Conservation (phyloP, 305 asterid species). For the Fraxinus greggii region DNA sequence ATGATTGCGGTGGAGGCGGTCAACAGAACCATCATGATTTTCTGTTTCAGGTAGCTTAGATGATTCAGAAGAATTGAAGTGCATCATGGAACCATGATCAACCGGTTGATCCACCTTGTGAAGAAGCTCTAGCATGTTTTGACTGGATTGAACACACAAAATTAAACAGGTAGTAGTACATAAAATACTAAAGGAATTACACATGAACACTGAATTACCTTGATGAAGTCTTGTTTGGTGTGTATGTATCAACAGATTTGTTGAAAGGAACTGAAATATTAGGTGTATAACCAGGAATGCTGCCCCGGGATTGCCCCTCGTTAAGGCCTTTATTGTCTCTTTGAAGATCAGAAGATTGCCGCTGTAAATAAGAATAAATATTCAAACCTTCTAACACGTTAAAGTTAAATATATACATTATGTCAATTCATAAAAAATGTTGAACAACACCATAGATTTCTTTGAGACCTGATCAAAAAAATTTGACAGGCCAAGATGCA, state of each 20-base stretch:
- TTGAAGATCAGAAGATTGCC: constrained; percentile 45
- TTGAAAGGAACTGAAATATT: constrained; percentile 38
- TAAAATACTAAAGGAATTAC: not conserved
- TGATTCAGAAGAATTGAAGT: constrained; percentile 38
- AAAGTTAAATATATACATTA: constrained; percentile 3
- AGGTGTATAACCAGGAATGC: constrained; percentile 39
- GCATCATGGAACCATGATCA: constrained; percentile 39
- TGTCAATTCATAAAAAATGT: constrained; percentile 32
- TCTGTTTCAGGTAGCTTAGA: constrained; percentile 51
- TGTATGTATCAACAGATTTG: constrained; percentile 39
- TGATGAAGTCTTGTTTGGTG: constrained; percentile 38
- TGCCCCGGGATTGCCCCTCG: constrained; percentile 39
- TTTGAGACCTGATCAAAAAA: constrained; percentile 47
- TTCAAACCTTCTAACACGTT: constrained; percentile 8
- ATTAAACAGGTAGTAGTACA: constrained; percentile 3
- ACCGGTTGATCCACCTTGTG: constrained; percentile 76
- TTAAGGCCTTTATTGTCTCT: constrained; percentile 41
- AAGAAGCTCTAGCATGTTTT: constrained; percentile 88
- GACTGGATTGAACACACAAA: constrained; percentile 43
- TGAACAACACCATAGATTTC: constrained; percentile 31
- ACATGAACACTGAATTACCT: constrained; percentile 42
- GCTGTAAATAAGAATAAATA: constrained; percentile 41
- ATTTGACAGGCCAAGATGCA: constrained; percentile 48
- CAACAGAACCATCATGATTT: constrained; percentile 50
- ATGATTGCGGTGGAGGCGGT: constrained; percentile 44